Conservation (phyloP, 768 basidiomycete species). For the Leucocoprinus leucothites region DNA sequence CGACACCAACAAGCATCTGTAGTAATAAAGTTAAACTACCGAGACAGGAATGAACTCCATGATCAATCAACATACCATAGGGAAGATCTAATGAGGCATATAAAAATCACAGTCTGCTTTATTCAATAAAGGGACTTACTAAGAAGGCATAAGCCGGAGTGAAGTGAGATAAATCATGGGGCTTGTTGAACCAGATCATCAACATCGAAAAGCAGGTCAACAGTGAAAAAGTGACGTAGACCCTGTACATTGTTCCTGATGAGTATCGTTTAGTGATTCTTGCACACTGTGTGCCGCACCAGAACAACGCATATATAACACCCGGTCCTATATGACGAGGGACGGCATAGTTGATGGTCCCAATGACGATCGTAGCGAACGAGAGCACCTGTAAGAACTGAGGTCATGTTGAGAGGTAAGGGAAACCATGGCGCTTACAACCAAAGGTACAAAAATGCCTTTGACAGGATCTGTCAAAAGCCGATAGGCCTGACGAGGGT, state of each 20-base stretch:
- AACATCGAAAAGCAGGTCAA: conserved; percentile 43
- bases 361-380: conserved; percentile 47
- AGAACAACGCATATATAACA: conserved; percentile 40
- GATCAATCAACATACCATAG: conserved; percentile 27
- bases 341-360: conserved; percentile 44
- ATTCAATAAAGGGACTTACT: conserved; percentile 22
- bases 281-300: conserved; percentile 27
- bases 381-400: conserved; percentile 36
- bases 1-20: conserved; percentile 46
- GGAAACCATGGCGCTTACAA: conserved; percentile 15
- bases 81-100: conserved; percentile 21
- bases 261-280: background rate
- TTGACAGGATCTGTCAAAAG: conserved; percentile 42
- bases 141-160: conserved; percentile 34
- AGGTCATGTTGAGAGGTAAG: background rate
- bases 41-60: background rate
- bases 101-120: background rate
- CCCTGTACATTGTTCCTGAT: conserved; percentile 22
- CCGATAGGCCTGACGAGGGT: conserved; percentile 38
- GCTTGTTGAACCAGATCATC: conserved; percentile 47
- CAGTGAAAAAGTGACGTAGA: conserved; percentile 36
- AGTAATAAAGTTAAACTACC: background rate
- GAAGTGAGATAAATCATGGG: conserved; percentile 40
- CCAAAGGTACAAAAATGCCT: conserved; percentile 39
- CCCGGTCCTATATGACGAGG: conserved; percentile 31